These are phyloP conservation scores for cucumber (Cucumis sativus) DNA, from an alignment of 306 rosid species.

Conservation along the genomic window DNA sequence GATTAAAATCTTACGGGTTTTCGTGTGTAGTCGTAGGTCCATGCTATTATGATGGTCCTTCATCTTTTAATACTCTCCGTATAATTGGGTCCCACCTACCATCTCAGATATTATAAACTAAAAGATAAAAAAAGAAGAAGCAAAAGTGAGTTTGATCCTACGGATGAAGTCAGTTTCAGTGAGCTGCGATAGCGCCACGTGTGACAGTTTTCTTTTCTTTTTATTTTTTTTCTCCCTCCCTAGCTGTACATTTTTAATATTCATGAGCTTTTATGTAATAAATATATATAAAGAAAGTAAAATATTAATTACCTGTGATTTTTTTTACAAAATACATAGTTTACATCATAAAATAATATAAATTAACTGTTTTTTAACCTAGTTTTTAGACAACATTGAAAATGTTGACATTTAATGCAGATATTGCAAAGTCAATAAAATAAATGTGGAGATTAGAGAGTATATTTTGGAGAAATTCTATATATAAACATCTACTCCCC, in stretches of 20 bases:
- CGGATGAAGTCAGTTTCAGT: neutral
- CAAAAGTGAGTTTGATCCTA: neutral
- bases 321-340: no score
- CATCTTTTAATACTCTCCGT: neutral
- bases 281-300: neutral
- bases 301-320: neutral
- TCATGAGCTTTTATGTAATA: neutral
- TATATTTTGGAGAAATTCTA: neutral
- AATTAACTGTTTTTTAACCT: no score
- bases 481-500: neutral
- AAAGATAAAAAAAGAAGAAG: neutral
- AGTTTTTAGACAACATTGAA: neutral
- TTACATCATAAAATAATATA: no score
- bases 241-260: neutral
- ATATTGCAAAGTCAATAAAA: neutral
- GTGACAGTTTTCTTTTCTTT: neutral
- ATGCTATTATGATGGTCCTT: slow-evolving; percentile 2
- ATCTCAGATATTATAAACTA: neutral
- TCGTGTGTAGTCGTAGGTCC: slow-evolving; percentile 8
- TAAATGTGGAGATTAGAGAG: neutral
- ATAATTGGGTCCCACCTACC: neutral
- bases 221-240: neutral
- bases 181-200: neutral
- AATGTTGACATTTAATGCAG: neutral
- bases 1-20: neutral